Evolutionary conservation across 495 filamentous ascomycete genomes (phyloP), one percentile per base, ranked within the genome.

Genomic region (Aspergillus affinis): DNA sequence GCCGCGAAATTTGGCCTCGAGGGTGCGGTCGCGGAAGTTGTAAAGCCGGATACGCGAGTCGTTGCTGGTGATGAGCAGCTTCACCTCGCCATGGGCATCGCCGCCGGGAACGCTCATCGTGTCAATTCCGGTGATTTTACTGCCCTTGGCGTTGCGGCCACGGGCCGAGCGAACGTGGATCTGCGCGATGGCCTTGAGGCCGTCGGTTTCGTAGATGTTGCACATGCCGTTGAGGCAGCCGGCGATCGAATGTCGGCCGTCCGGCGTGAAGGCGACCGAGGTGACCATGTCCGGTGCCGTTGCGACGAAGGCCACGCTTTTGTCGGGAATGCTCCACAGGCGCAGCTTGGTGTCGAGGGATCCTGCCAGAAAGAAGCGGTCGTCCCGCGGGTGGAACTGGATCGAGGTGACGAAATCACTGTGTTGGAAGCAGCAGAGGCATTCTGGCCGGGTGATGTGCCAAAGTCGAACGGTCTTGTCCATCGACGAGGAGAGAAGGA

Each of bases 291-390:
- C 94, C 0, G 91, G 89, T 3, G 93, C 76, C 54, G 90, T 86
- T 23, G 81, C 90, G 72, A 89, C 90, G 71, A 86, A 99, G 0
- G 93, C 93, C 18, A 99, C 91, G 50, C 84, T 88, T 71, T 97
- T 97, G 68, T 99, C 94, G 0, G 94, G 94, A 56, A 99, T 99
- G 61, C 91, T 97, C 94, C 94, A 99, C 12, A 99, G 74, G 30
- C 94, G 82, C 51, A 99, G 71, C 68, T 92, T 93, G n/a, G 87
- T 90, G 71, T 99, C 94, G 29, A 98, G 78, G 10, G 91, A 96
- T 4, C 94, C 94, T 8, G 94, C 94, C 12, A 99, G 79, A 69
- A 98, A 99, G 77, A 98, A 99, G 0, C 94, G 87, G 69, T 99
- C 94, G 74, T 99, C 94, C 1, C 82, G 84, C 0, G 94, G 94